These are phyloP conservation scores for Trematosphaeria pertusa DNA, from an alignment of 2,329 filamentous ascomycete species.

Conservation along the genomic window DNA sequence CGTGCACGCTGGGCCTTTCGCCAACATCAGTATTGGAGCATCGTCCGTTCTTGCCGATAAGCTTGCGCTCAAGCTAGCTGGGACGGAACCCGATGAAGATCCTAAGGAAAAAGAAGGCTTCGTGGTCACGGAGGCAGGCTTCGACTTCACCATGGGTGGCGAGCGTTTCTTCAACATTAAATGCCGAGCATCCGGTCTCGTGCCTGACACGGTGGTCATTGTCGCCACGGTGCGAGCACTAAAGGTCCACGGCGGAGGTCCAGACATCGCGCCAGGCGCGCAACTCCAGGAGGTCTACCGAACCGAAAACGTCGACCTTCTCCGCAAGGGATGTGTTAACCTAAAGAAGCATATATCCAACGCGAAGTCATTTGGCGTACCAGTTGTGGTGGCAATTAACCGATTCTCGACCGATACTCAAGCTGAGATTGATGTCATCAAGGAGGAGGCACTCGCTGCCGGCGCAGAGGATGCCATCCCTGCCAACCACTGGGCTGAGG, in stretches of 20 bases:
- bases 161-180: constrained; percentile 99
- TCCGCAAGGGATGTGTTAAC: constrained; percentile 91
- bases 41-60: constrained; percentile 95
- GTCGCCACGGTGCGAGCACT: constrained; percentile 94
- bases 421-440: constrained; percentile 86
- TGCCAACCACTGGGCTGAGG: constrained; percentile 96
- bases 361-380: constrained; percentile 85
- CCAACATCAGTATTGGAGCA: constrained; percentile 97
- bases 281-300: constrained; percentile 87
- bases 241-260: constrained; percentile 96
- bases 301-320: constrained; percentile 90
- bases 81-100: constrained; percentile 91
- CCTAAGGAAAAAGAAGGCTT: constrained; percentile 84
- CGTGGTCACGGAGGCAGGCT: constrained; percentile 95
- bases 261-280: constrained; percentile 88
- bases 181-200: constrained; percentile 90
- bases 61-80: constrained; percentile 92
- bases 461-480: constrained; percentile 93
- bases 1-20: constrained; percentile 96
- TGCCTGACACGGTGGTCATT: constrained; percentile 91
- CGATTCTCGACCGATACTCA: constrained; percentile 93
- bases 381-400: constrained; percentile 97
- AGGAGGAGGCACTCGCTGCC: constrained; percentile 88
- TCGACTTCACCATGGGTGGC: constrained; percentile 99
- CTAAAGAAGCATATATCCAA: constrained; percentile 94